phyloP scores from a whole-genome alignment of 139 green algal species.

The Diplosphaera chodatii region DNA sequence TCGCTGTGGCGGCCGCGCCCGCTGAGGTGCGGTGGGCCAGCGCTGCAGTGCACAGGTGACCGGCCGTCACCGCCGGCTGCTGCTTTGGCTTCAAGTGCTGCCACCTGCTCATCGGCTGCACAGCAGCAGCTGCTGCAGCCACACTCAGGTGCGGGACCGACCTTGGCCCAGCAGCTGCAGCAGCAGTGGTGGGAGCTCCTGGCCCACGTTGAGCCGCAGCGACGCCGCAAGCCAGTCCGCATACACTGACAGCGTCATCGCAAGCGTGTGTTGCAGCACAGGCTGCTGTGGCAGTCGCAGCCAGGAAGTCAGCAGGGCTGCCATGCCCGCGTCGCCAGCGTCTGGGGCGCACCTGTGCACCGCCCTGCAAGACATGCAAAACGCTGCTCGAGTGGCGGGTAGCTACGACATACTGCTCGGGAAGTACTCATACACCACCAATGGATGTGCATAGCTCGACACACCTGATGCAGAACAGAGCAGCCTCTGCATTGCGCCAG shows the following conservation, averaged over 20 bases:
- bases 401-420: no score
- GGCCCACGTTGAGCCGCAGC: conserved; percentile 1
- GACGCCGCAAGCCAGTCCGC: conserved; percentile 41
- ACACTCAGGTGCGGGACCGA: no score
- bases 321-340: conserved; percentile 39
- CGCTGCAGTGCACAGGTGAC: conserved; percentile 2
- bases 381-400: no score
- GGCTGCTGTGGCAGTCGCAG: conserved; percentile 40
- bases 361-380: conserved; percentile 11
- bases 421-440: no score
- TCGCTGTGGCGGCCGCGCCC: conserved; percentile 37
- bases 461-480: conserved; percentile 64
- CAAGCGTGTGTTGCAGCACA: conserved; percentile 51
- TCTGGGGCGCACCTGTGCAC: conserved; percentile 32
- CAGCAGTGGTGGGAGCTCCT: conserved; percentile 25
- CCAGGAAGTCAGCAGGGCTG: conserved; percentile 50
- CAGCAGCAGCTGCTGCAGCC: no score
- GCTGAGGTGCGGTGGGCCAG: conserved; percentile 22
- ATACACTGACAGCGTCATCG: conserved; percentile 47
- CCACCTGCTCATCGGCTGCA: no score
- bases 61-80: no score
- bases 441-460: no score
- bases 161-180: conserved; percentile 32
- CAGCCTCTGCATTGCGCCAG: conserved; percentile 66
- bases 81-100: no score